A percentile compares a stretch with the other conserved stretches of the same genome.
Evolutionary conservation across 805 yeast genomes (phyloP).

Genomic region (Candida ipomoeae): DNA sequence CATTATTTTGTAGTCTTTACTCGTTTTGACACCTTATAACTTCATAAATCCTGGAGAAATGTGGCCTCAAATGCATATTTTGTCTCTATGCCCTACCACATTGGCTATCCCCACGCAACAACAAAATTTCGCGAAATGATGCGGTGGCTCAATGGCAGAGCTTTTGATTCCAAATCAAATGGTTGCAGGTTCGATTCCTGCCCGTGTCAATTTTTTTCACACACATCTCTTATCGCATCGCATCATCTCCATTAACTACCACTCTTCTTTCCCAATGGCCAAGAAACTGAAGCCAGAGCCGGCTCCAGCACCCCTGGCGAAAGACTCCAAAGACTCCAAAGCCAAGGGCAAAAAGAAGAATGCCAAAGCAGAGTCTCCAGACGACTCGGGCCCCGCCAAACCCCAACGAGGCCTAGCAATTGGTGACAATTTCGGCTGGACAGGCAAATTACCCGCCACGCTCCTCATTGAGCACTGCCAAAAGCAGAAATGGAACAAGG

Average conservation of each 20-base stretch:
- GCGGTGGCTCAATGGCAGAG: conserved; percentile 25
- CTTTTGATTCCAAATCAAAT: conserved; percentile 23
- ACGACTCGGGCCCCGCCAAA: conserved; percentile 17
- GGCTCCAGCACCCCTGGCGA: conserved; percentile 3
- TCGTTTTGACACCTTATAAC: no score
- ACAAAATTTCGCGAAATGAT: conserved; percentile 2
- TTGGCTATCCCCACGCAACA: no score
- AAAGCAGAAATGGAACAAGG: conserved; percentile 84
- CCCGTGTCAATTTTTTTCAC: conserved; percentile 17
- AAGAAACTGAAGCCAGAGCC: conserved; percentile 9
- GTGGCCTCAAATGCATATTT: not conserved
- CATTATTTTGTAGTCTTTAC: no score
- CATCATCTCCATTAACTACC: not conserved
- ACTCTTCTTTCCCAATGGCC: conserved; percentile 4
- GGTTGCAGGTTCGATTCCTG: conserved; percentile 24
- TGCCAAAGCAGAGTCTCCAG: conserved; percentile 5
- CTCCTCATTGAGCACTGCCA: conserved; percentile 84
- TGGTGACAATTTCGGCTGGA: conserved; percentile 75
- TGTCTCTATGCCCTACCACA: no score
- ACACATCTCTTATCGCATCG: not conserved
- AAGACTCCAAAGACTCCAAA: conserved; percentile 1
- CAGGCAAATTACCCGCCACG: conserved; percentile 89
- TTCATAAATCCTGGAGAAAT: no score
- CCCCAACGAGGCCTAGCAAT: conserved; percentile 40
- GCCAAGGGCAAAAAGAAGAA: conserved; percentile 5